Percentiles rank a stretch among this genome's conserved stretches.
Conservation (phyloP, 1,139 yeast species). For the Hemisphaericaspora xylofermentans region DNA sequence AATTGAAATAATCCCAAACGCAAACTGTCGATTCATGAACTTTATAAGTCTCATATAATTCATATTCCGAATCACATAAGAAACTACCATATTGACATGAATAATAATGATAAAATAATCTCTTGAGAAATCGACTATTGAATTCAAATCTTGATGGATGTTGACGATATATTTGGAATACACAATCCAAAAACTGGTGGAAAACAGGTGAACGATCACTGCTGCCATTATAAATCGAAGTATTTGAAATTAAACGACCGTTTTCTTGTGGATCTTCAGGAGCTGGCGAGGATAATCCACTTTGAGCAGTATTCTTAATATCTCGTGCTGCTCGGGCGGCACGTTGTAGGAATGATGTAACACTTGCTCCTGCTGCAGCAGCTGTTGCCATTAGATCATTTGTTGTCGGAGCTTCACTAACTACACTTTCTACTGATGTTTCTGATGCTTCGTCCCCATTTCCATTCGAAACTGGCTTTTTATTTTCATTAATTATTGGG, state of each 20-base stretch:
- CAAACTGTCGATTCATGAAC: slow-evolving; percentile 58
- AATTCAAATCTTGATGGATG: slow-evolving; percentile 76
- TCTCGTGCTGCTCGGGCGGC: slow-evolving; percentile 49
- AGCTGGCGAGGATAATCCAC: slow-evolving; percentile 13
- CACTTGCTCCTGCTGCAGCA: slow-evolving; percentile 13
- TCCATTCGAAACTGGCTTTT: slow-evolving; percentile 1
- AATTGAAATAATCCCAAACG: slow-evolving; percentile 92
- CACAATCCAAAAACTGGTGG: slow-evolving; percentile 90
- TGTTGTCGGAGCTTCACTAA: slow-evolving; percentile 6
- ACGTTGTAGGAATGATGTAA: slow-evolving; percentile 31
- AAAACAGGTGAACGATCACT: slow-evolving; percentile 78
- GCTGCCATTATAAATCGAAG: slow-evolving; percentile 37
- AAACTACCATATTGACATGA: slow-evolving; percentile 96
- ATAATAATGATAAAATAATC: slow-evolving; percentile 82
- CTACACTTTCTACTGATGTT: slow-evolving; percentile 14
- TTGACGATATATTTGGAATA: slow-evolving; percentile 74
- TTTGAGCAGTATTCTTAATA: slow-evolving; percentile 40
- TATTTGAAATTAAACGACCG: slow-evolving; percentile 14
- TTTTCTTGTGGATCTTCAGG: slow-evolving; percentile 12
- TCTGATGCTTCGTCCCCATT: slow-evolving; percentile 14
- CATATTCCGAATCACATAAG: slow-evolving; percentile 71
- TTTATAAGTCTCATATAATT: slow-evolving; percentile 36
- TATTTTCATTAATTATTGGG: slow-evolving; percentile 6
- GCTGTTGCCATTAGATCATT: slow-evolving; percentile 11
- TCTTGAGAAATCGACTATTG: slow-evolving; percentile 81